A percentile compares a stretch with the other conserved stretches of the same genome.
Evolutionary conservation across 768 basidiomycete genomes (phyloP).

Genomic region (Serendipita sp.): DNA sequence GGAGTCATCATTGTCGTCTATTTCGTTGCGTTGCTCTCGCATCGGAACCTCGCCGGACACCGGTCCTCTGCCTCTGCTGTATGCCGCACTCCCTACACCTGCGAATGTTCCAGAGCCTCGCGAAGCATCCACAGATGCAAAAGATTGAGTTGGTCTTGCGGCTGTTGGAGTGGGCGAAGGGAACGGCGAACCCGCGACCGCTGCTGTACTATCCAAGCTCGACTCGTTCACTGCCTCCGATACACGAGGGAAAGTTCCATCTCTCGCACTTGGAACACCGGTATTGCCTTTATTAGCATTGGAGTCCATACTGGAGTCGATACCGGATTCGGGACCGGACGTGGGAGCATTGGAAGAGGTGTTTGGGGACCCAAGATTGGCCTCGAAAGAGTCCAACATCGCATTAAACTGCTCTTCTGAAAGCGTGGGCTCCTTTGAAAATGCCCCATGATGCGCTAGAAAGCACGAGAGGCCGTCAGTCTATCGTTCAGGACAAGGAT

Average conservation of each 20-base stretch:
- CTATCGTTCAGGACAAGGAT: too few relatives aligned
- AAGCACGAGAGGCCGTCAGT: too few relatives aligned
- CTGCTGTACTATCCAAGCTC: not conserved
- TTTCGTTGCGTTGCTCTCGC: not conserved
- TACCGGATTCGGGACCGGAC: not conserved
- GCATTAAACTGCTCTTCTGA: conserved; percentile 5
- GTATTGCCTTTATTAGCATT: not conserved
- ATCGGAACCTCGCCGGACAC: not conserved
- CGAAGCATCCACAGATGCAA: not conserved
- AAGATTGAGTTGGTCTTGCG: not conserved
- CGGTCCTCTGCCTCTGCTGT: too few relatives aligned
- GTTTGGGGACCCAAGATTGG: not conserved
- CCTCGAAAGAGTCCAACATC: not conserved
- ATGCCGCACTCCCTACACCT: not conserved
- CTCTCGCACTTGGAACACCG: too few relatives aligned
- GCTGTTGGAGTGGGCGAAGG: not conserved
- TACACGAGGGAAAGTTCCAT: not conserved
- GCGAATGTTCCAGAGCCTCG: not conserved
- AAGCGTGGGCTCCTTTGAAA: not conserved
- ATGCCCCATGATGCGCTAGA: not conserved
- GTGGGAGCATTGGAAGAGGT: not conserved
- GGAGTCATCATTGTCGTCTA: not conserved
- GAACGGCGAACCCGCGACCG: conserved; percentile 1
- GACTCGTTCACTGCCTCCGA: not conserved
- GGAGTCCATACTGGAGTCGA: not conserved